phyloP scores from a whole-genome alignment of 495 filamentous ascomycete species.

The Neurospora hispaniola region DNA sequence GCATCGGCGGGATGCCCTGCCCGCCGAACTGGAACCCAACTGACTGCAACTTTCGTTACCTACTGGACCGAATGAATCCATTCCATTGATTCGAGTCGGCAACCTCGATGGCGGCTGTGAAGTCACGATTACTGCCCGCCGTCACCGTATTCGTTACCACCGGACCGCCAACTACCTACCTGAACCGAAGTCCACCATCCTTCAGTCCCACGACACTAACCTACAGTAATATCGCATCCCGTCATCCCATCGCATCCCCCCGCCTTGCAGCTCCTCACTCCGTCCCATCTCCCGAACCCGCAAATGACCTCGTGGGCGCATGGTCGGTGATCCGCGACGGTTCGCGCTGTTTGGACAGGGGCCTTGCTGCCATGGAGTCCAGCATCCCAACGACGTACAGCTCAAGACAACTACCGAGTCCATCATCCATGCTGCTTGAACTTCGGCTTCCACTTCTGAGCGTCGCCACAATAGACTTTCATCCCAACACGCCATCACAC shows the following conservation, averaged over 20 bases:
- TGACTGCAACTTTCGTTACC: not conserved
- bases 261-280: not conserved
- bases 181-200: not conserved
- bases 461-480: not conserved
- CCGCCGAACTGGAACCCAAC: not conserved
- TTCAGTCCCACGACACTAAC: not conserved
- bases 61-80: not conserved
- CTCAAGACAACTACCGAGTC: not conserved
- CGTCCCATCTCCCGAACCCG: not conserved
- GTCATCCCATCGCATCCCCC: not conserved
- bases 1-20: not conserved
- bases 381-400: conserved; percentile 12
- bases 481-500: not conserved
- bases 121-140: not conserved
- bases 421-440: not conserved
- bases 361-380: conserved; percentile 22
- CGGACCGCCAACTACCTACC: not conserved
- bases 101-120: not conserved
- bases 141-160: not conserved
- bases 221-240: not conserved
- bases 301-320: conserved; percentile 8
- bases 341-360: not conserved
- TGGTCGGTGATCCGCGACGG: conserved; percentile 10
- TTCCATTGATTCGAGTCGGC: not conserved
- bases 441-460: not conserved